A percentile compares a stretch with the other conserved stretches of the same genome.
Evolutionary conservation across 768 basidiomycete species (phyloP).

Genomic region (Mycena rosella): DNA sequence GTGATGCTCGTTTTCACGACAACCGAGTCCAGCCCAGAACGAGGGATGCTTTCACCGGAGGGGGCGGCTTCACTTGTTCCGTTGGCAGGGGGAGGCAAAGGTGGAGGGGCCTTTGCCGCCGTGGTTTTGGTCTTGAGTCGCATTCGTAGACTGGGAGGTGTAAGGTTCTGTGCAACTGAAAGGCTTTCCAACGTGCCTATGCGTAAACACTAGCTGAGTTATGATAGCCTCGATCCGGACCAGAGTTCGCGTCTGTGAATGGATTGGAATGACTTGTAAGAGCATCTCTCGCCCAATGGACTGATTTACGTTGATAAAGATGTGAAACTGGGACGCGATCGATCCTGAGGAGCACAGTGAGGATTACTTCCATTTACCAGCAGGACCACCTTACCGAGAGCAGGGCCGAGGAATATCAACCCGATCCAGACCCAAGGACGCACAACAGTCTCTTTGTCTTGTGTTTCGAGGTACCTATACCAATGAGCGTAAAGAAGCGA

Average conservation of each 20-base stretch:
- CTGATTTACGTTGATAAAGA: slow-evolving; percentile 53
- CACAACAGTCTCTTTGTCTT: slow-evolving; percentile 50
- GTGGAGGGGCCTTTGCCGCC: too few species aligned
- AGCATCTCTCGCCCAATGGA: slow-evolving; percentile 45
- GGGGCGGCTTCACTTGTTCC: not conserved
- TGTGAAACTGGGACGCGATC: slow-evolving; percentile 66
- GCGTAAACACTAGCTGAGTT: slow-evolving; percentile 58
- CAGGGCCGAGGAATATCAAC: slow-evolving; percentile 63
- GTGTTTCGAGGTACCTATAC: slow-evolving; percentile 68
- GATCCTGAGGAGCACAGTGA: slow-evolving; percentile 35
- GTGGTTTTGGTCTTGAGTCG: slow-evolving; percentile 70
- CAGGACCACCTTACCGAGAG: slow-evolving; percentile 38
- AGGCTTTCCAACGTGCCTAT: slow-evolving; percentile 40
- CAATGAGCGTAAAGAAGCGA: not conserved
- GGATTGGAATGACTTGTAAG: not conserved
- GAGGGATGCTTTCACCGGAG: not conserved
- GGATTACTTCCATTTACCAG: not conserved
- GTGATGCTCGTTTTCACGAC: slow-evolving; percentile 29
- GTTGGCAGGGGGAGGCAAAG: too few species aligned
- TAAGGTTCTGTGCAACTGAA: not conserved
- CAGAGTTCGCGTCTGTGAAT: slow-evolving; percentile 62
- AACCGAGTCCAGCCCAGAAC: slow-evolving; percentile 1
- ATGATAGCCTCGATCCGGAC: slow-evolving; percentile 63
- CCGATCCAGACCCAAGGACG: slow-evolving; percentile 81
- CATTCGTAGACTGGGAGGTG: slow-evolving; percentile 33